Evolutionary conservation across 2,329 filamentous ascomycete genomes (phyloP).

Genomic region (Venturia carpophila): DNA sequence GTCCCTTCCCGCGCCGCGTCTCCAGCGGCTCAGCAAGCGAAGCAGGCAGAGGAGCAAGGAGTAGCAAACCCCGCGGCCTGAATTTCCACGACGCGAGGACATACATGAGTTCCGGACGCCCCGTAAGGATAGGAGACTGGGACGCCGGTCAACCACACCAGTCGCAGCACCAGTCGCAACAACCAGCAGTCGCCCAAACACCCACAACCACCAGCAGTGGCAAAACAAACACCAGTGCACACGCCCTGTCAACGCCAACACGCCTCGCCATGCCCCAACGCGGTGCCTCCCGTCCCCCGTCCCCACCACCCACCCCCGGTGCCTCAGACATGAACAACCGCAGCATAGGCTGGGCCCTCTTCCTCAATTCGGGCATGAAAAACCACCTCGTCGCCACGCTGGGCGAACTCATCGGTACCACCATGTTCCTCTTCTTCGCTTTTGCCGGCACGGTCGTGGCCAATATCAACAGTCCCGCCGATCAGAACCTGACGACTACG

Average conservation of each 20-base stretch:
- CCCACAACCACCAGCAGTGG: background rate
- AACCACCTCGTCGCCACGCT: constrained; percentile 31
- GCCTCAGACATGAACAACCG: background rate
- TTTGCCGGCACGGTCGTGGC: constrained; percentile 34
- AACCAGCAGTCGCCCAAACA: background rate
- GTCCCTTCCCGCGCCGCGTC: background rate
- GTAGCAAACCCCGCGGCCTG: background rate
- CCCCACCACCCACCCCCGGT: too few species aligned
- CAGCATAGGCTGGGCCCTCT: constrained; percentile 15
- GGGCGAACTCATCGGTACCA: constrained; percentile 33
- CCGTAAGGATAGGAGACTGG: constrained; percentile 11
- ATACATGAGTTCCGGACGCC: constrained; percentile 17
- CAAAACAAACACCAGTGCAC: background rate
- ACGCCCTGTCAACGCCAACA: background rate
- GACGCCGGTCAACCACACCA: background rate
- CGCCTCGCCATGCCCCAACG: background rate
- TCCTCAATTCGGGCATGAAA: constrained; percentile 16
- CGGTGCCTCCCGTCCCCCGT: too few species aligned
- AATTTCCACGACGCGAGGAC: constrained; percentile 17
- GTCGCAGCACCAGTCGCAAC: background rate
- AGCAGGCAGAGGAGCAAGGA: background rate
- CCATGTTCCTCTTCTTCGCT: constrained; percentile 35
- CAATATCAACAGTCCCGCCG: constrained; percentile 24
- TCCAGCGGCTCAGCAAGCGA: constrained; percentile 6
- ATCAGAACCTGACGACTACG: background rate